These are phyloP conservation scores for Colletotrichum melonis DNA, from an alignment of 2,329 filamentous ascomycete genomes.

Conservation along the genomic window DNA sequence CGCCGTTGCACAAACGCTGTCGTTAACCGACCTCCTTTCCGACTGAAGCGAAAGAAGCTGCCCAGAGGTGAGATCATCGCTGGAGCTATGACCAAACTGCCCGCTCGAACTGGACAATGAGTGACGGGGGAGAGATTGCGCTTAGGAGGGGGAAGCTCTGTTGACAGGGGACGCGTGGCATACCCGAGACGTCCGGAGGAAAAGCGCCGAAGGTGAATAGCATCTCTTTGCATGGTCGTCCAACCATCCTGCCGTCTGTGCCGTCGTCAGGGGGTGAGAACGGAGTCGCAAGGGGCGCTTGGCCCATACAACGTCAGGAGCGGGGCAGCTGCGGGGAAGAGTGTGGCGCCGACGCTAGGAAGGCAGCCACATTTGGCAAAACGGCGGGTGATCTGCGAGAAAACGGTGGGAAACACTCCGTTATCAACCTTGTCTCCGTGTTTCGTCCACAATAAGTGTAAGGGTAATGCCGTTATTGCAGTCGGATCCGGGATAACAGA, in stretches of 20 bases:
- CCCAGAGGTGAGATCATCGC: constrained; percentile 1
- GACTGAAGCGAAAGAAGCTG: background rate
- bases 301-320: constrained; percentile 25
- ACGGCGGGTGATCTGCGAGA: constrained; percentile 22
- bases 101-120: constrained; percentile 8
- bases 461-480: constrained; percentile 13
- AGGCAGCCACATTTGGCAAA: constrained; percentile 22
- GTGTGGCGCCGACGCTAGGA: constrained; percentile 26
- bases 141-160: background rate
- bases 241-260: background rate
- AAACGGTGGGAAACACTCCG: constrained; percentile 25
- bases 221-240: constrained; percentile 3
- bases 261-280: background rate
- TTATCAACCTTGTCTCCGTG: constrained; percentile 10
- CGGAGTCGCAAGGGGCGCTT: background rate
- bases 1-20: background rate
- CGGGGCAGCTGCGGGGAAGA: constrained; percentile 16
- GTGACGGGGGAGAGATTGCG: constrained; percentile 4
- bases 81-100: constrained; percentile 4
- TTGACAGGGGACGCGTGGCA: constrained; percentile 15
- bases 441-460: background rate
- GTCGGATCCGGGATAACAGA: background rate
- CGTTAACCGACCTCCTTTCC: background rate
- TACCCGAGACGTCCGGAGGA: constrained; percentile 21
- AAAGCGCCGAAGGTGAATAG: constrained; percentile 14